These are phyloP conservation scores for Withania somnifera DNA, from an alignment of 305 asterid genomes.

Conservation along the genomic window DNA sequence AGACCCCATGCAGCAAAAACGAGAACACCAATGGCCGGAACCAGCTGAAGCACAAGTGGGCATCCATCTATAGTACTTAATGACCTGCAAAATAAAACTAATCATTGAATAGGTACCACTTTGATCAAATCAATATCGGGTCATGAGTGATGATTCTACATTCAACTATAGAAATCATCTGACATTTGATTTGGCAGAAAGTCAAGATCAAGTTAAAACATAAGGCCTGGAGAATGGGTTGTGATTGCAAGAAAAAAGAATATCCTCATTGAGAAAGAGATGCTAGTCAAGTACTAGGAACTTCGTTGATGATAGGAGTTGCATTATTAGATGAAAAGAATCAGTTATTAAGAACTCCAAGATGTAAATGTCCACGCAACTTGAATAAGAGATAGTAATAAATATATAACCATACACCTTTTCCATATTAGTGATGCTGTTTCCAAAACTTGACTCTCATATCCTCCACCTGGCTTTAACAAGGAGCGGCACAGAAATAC, in stretches of 20 bases:
- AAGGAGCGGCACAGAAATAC: conserved; percentile 20
- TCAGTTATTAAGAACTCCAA: neutral
- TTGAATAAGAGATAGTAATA: neutral
- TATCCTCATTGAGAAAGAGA: neutral
- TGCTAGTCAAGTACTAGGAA: neutral
- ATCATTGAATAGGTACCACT: neutral
- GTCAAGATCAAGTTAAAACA: neutral
- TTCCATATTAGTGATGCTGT: conserved; percentile 11
- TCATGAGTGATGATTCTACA: neutral
- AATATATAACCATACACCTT: conserved; percentile 9
- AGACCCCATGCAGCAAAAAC: conserved; percentile 32
- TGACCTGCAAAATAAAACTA: conserved; percentile 19
- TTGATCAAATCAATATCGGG: neutral
- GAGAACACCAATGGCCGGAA: conserved; percentile 30
- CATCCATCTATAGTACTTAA: conserved; percentile 11
- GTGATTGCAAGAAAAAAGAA: neutral
- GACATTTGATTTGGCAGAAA: neutral
- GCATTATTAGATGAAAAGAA: neutral
- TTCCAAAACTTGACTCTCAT: conserved; percentile 17
- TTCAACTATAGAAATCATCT: neutral
- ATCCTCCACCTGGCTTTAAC: conserved; percentile 25
- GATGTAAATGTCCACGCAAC: neutral
- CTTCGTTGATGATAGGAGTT: neutral
- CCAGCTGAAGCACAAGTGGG: conserved; percentile 20
- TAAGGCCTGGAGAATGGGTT: neutral